A percentile compares a stretch with the other conserved stretches of the same genome.
These are phyloP conservation scores for Xenosphaeropsis pyriputrescens DNA, from an alignment of 2,329 filamentous ascomycete species.

Conservation along the genomic window DNA sequence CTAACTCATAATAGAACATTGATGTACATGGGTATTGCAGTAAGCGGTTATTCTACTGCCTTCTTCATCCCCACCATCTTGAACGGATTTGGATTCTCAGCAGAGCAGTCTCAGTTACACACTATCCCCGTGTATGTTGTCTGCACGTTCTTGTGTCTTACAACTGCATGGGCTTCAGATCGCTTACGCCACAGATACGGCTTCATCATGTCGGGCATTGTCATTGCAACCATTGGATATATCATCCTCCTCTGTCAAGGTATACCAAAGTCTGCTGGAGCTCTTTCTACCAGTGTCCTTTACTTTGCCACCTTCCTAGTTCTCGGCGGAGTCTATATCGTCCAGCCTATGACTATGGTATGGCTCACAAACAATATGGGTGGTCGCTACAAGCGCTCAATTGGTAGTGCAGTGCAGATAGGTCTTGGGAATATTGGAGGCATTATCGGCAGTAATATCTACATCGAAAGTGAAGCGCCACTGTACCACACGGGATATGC, in stretches of 20 bases:
- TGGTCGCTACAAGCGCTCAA: slow-evolving; percentile 49
- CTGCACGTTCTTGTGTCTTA: slow-evolving; percentile 38
- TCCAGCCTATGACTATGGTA: slow-evolving; percentile 29
- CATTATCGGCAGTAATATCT: slow-evolving; percentile 15
- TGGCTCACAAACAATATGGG: slow-evolving; percentile 44
- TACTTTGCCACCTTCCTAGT: slow-evolving; percentile 31
- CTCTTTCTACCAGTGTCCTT: slow-evolving; percentile 16
- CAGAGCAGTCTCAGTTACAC: slow-evolving; percentile 42
- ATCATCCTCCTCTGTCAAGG: slow-evolving; percentile 35
- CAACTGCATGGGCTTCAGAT: slow-evolving; percentile 42
- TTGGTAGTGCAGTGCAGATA: slow-evolving; percentile 24
- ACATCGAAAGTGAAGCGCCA: not conserved
- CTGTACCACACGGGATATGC: slow-evolving; percentile 2
- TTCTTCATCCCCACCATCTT: slow-evolving; percentile 60
- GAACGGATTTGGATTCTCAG: slow-evolving; percentile 29
- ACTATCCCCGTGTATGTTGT: slow-evolving; percentile 51
- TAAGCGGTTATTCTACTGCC: slow-evolving; percentile 64
- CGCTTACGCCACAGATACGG: slow-evolving; percentile 41
- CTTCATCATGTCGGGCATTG: slow-evolving; percentile 47
- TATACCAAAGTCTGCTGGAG: slow-evolving; percentile 4
- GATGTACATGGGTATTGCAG: slow-evolving; percentile 72
- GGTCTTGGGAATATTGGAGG: slow-evolving; percentile 27
- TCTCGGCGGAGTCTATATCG: slow-evolving; percentile 29
- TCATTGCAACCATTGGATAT: slow-evolving; percentile 50
- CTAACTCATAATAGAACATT: slow-evolving; percentile 33